phyloP scores from a whole-genome alignment of 192 early-diverging fungal species.

The Coemansia sp. region DNA sequence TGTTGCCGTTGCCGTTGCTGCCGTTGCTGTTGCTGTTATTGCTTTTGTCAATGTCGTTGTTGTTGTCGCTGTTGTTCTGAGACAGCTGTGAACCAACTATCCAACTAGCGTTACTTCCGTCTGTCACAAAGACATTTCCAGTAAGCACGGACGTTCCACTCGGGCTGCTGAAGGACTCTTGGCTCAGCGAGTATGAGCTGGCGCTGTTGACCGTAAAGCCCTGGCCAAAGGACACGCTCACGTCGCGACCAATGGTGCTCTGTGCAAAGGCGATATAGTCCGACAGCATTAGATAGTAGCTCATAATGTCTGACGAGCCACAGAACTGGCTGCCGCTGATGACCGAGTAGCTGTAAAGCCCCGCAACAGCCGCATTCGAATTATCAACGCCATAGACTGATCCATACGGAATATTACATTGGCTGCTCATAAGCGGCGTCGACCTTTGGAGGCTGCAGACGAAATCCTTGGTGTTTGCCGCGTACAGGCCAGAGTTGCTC shows the following conservation, averaged over 20 bases:
- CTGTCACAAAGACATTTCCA: background rate
- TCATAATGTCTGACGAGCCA: slow-evolving; percentile 4
- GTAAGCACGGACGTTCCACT: background rate
- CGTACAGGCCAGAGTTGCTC: slow-evolving; percentile 9
- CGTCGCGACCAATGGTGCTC: background rate
- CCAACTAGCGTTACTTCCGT: background rate
- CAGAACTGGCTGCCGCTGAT: slow-evolving; percentile 18
- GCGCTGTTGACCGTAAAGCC: background rate
- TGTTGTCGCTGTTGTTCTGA: background rate
- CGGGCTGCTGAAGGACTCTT: slow-evolving; percentile 3
- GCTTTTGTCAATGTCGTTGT: background rate
- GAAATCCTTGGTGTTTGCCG: slow-evolving; percentile 22
- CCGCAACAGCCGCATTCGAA: slow-evolving; percentile 9
- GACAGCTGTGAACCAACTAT: background rate
- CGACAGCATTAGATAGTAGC: slow-evolving; percentile 36
- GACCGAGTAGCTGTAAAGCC: slow-evolving; percentile 34
- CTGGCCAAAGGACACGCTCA: slow-evolving; percentile 2
- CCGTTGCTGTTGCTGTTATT: background rate
- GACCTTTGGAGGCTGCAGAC: slow-evolving; percentile 19
- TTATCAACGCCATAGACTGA: slow-evolving; percentile 21
- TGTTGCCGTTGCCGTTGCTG: background rate
- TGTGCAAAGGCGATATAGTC: slow-evolving; percentile 31
- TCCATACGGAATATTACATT: slow-evolving; percentile 33
- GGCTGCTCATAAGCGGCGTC: slow-evolving; percentile 1
- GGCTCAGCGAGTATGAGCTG: background rate